Percentiles rank a stretch among this genome's conserved stretches.
These are phyloP conservation scores for Cryptococcus amylolentus DNA, from an alignment of 1,284 basidiomycete genomes.

Conservation along the genomic window DNA sequence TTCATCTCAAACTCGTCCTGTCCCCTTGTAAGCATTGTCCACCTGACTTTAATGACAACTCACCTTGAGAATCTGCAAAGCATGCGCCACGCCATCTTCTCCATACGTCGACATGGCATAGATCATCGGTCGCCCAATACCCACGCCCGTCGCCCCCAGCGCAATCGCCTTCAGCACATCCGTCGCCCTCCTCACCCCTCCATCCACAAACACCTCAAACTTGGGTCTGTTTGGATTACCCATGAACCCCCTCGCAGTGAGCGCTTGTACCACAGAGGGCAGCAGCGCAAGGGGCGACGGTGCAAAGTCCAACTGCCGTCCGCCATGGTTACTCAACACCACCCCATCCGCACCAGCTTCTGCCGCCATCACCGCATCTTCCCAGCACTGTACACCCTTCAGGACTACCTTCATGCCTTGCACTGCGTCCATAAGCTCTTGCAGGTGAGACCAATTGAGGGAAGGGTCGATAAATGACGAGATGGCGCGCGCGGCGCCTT, in stretches of 20 bases:
- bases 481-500: slow-evolving; percentile 93
- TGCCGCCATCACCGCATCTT: slow-evolving; percentile 86
- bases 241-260: slow-evolving; percentile 63
- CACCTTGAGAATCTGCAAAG: slow-evolving; percentile 72
- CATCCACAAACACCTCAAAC: slow-evolving; percentile 88
- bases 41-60: slow-evolving; percentile 21
- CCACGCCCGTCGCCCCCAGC: slow-evolving; percentile 73
- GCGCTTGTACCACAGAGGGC: slow-evolving; percentile 74
- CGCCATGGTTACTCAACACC: slow-evolving; percentile 85
- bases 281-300: slow-evolving; percentile 87
- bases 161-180: slow-evolving; percentile 92
- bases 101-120: slow-evolving; percentile 90
- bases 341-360: slow-evolving; percentile 77
- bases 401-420: slow-evolving; percentile 81
- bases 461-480: slow-evolving; percentile 91
- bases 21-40: neutral
- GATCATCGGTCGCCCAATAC: slow-evolving; percentile 72
- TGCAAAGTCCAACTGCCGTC: slow-evolving; percentile 86
- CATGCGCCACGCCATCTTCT: slow-evolving; percentile 69
- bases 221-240: slow-evolving; percentile 50
- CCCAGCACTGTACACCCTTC: slow-evolving; percentile 91
- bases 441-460: slow-evolving; percentile 79
- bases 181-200: slow-evolving; percentile 83
- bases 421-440: slow-evolving; percentile 85
- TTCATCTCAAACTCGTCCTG: slow-evolving; percentile 95